Evolutionary conservation across 1,139 yeast genomes (phyloP).

Genomic region (Candida tetrigidarum): DNA sequence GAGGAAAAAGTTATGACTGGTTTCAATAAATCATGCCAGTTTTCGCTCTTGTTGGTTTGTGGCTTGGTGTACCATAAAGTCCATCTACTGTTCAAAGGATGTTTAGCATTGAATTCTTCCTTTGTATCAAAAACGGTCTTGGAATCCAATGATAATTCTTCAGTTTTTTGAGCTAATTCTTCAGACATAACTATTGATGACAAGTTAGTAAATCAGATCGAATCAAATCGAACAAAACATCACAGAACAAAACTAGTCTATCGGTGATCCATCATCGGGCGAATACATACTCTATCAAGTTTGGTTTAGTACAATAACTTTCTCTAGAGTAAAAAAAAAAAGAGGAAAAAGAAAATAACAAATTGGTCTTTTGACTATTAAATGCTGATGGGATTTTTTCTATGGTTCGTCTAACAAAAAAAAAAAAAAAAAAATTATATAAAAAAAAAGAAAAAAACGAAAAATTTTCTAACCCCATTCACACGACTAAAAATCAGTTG

Average conservation of each 20-base stretch:
- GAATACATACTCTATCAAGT: neutral
- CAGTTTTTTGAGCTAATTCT: constrained; percentile 58
- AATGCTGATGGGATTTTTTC: constrained; percentile 8
- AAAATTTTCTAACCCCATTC: neutral
- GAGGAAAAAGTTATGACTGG: constrained; percentile 91
- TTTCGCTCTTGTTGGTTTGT: constrained; percentile 73
- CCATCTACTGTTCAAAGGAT: constrained; percentile 93
- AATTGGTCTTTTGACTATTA: constrained; percentile 3
- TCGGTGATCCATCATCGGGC: no score
- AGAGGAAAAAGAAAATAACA: neutral
- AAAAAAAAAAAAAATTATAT: neutral
- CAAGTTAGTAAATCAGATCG: constrained; percentile 1
- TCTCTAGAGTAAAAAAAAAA: neutral
- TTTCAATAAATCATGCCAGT: constrained; percentile 93
- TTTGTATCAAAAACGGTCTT: constrained; percentile 68
- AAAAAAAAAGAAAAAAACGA: neutral
- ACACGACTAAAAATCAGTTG: constrained; percentile 2
- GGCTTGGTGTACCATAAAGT: constrained; percentile 99
- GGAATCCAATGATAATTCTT: constrained; percentile 54
- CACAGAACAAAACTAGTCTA: no score
- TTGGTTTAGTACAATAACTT: constrained; percentile 1
- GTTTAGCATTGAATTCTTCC: constrained; percentile 79
- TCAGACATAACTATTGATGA: constrained; percentile 38
- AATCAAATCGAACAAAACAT: no score
- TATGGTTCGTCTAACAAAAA: neutral